Evolutionary conservation across 148 eudicot species (phyloP), one percentile per base, ranked within the genome.

Genomic region (Limonium bicolor): DNA sequence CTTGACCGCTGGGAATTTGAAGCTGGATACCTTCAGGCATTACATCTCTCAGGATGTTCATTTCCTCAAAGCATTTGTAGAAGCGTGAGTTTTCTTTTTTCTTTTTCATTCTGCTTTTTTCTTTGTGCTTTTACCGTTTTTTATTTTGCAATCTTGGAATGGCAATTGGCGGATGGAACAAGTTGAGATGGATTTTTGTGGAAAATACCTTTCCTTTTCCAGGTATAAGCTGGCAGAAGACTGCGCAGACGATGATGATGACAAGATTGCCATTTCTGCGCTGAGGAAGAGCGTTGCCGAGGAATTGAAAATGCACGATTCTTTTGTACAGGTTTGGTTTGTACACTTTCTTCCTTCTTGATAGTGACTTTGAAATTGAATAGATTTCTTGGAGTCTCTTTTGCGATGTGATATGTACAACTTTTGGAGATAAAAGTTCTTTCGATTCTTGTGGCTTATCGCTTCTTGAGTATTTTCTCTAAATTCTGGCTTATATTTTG

Each of bases 181-280:
- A n/a, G 18, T 56, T 25, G 7, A 6, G 22, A 7, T 0, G 8
- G 31, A 40, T 13, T 15, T 20, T 7, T 16, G 8, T 25, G 12
- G 12, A 2, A 6, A 7, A 6, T 2, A 5, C 7, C 14, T 6
- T 34, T 27, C 11, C 6, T 44, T 57, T 20, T 34, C 34, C 59
- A 92, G 99, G 64, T 92, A 78, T 50, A 78, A 81, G 63, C 53
- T 76, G 70, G 95, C 95, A 27, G 88, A 76, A 66, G 94, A 85
- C 53, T 75, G 74, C 42, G 88, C 95, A 27, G 99, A 92, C 45
- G 99, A 92, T 21, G 99, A 85, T 43, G 99, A 85, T 27, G 94
- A 68, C 5, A 90, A 78, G 53, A 40, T 58, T 27, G 83, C 64
- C 36, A 78, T 92, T 27, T 28, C 53, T 24, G 70, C 76, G 57